A percentile compares a stretch with the other conserved stretches of the same genome.
Evolutionary conservation across 2,329 filamentous ascomycete genomes (phyloP).

Genomic region (Penicillium palitans): DNA sequence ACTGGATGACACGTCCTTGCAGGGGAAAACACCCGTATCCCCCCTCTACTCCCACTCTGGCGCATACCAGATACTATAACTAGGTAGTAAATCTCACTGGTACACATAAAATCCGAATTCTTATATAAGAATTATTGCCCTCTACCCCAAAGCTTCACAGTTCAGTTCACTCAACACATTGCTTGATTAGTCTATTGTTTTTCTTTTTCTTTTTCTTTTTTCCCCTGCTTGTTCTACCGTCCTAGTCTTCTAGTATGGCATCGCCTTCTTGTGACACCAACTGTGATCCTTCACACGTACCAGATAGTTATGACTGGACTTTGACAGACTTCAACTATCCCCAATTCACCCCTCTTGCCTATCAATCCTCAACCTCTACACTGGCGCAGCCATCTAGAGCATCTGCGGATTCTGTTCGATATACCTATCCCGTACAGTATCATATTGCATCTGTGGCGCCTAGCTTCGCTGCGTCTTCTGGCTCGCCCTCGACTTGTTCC

Average conservation of each 20-base stretch:
- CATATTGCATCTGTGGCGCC: background rate
- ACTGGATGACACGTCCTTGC: slow-evolving; percentile 25
- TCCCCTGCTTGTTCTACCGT: background rate
- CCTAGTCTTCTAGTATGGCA: background rate
- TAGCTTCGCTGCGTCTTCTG: background rate
- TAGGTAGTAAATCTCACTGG: slow-evolving; percentile 6
- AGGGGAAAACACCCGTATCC: slow-evolving; percentile 6
- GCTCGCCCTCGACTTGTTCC: background rate
- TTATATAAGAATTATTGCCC: background rate
- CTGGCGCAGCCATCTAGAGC: background rate
- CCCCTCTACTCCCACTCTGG: slow-evolving; percentile 17
- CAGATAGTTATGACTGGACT: too few relatives aligned
- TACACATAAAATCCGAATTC: background rate
- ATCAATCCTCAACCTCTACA: background rate
- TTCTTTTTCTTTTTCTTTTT: too few relatives aligned
- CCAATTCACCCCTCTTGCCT: background rate
- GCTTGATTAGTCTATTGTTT: background rate
- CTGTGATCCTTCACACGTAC: background rate
- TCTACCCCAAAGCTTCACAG: background rate
- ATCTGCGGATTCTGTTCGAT: background rate
- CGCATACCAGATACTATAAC: slow-evolving; percentile 32
- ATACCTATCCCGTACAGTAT: background rate
- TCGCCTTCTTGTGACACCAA: background rate
- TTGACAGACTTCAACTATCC: background rate
- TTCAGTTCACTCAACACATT: background rate